These are phyloP conservation scores for Vickermania spadyakhi DNA, from an alignment of 208 protist genomes.

Conservation along the genomic window DNA sequence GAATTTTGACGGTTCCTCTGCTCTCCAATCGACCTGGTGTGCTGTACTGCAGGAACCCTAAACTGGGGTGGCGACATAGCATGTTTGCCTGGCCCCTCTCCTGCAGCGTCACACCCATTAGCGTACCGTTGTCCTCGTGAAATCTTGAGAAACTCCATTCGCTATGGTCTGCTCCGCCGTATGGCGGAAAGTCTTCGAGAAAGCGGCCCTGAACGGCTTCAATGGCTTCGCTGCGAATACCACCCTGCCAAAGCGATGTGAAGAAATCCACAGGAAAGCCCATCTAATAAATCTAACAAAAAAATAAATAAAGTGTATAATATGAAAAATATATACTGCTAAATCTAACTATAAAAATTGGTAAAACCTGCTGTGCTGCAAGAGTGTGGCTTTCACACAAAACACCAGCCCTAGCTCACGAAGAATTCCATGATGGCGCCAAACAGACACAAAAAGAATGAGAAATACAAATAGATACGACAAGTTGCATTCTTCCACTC, in stretches of 20 bases:
- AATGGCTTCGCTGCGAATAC: constrained; percentile 39
- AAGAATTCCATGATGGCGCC: too few species aligned
- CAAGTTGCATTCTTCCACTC: too few species aligned
- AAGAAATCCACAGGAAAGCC: too few species aligned
- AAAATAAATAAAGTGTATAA: too few species aligned
- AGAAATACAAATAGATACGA: too few species aligned
- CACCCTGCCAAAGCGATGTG: constrained; percentile 53
- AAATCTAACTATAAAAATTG: too few species aligned
- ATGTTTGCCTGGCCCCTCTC: constrained; percentile 36
- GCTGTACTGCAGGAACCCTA: constrained; percentile 33
- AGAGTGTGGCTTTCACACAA: too few species aligned
- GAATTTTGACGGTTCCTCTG: background rate
- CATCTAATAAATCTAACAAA: too few species aligned
- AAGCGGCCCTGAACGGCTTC: constrained; percentile 58
- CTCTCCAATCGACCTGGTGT: constrained; percentile 24
- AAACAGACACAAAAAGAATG: too few species aligned
- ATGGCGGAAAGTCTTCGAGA: constrained; percentile 73
- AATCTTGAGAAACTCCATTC: constrained; percentile 38
- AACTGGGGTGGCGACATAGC: constrained; percentile 14
- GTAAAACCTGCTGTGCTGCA: too few species aligned
- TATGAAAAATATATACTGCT: too few species aligned
- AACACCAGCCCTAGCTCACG: too few species aligned
- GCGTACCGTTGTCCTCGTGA: constrained; percentile 11
- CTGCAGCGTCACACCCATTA: constrained; percentile 25
- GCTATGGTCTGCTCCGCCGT: constrained; percentile 67